These are phyloP conservation scores for Colletotrichum liaoningense DNA, from an alignment of 2,329 filamentous ascomycete genomes.

Conservation along the genomic window DNA sequence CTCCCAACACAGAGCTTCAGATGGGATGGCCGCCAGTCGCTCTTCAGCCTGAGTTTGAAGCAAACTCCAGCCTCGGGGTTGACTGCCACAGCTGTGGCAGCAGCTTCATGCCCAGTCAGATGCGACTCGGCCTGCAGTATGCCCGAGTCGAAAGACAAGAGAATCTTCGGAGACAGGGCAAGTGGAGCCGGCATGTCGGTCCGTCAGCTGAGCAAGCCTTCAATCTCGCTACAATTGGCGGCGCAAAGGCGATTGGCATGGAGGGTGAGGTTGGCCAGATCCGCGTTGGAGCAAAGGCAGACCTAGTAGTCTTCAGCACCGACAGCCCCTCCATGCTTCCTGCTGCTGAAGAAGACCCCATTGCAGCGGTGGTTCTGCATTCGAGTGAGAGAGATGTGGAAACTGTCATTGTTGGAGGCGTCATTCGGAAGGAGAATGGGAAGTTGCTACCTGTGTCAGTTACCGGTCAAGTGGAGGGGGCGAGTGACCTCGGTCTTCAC, in stretches of 20 bases:
- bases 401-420: conserved; percentile 54
- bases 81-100: conserved; percentile 39
- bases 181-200: conserved; percentile 19
- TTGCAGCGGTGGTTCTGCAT: conserved; percentile 56
- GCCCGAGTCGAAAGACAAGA: conserved; percentile 4
- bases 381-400: conserved; percentile 54
- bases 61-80: conserved; percentile 40
- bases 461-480: background rate
- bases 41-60: conserved; percentile 13
- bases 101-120: conserved; percentile 22
- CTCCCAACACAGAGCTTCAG: conserved; percentile 62
- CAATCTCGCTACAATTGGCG: conserved; percentile 60
- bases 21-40: conserved; percentile 50
- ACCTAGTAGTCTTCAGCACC: conserved; percentile 60
- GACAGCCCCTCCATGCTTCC: conserved; percentile 46
- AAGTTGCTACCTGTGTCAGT: conserved; percentile 37
- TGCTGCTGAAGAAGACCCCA: conserved; percentile 52
- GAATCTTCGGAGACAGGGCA: conserved; percentile 43
- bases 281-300: conserved; percentile 57
- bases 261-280: conserved; percentile 56
- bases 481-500: background rate
- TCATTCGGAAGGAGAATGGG: conserved; percentile 49
- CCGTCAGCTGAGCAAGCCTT: conserved; percentile 49
- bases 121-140: conserved; percentile 42
- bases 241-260: conserved; percentile 55